phyloP scores from a whole-genome alignment of 2,329 filamentous ascomycete genomes.

The Pseudogymnoascus sp. region DNA sequence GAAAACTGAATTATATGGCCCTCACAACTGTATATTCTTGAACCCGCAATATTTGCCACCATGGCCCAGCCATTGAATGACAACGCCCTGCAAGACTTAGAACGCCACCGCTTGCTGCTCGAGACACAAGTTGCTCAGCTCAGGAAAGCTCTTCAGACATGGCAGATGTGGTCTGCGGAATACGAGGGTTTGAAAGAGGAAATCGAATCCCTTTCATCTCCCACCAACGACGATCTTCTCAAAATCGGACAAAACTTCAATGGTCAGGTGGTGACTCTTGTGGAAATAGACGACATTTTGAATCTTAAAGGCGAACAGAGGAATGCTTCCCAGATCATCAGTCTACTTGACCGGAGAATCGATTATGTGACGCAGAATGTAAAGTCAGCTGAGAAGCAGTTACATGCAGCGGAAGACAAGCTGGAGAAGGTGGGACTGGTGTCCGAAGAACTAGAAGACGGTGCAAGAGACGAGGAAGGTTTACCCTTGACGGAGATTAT shows the following conservation, averaged over 20 bases:
- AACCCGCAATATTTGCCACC: not conserved
- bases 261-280: slow-evolving; percentile 54
- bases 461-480: slow-evolving; percentile 57
- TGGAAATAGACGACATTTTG: slow-evolving; percentile 44
- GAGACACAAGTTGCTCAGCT: slow-evolving; percentile 70
- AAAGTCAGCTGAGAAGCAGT: slow-evolving; percentile 59
- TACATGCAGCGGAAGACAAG: slow-evolving; percentile 59
- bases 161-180: slow-evolving; percentile 85
- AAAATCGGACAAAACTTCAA: slow-evolving; percentile 44
- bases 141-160: slow-evolving; percentile 69
- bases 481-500: slow-evolving; percentile 82
- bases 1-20: not conserved
- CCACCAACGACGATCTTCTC: slow-evolving; percentile 37
- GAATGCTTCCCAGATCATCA: slow-evolving; percentile 54
- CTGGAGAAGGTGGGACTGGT: slow-evolving; percentile 54
- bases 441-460: slow-evolving; percentile 52
- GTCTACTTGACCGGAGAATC: slow-evolving; percentile 63
- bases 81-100: slow-evolving; percentile 43
- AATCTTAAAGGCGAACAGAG: slow-evolving; percentile 35
- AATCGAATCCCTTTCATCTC: slow-evolving; percentile 45
- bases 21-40: not conserved
- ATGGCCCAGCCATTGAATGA: slow-evolving; percentile 27
- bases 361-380: slow-evolving; percentile 88
- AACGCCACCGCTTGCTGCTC: slow-evolving; percentile 65
- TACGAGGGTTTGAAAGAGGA: slow-evolving; percentile 86